Evolutionary conservation across 768 basidiomycete species (phyloP), one percentile per base, ranked within the genome.

Genomic region (Amanita thiersii): DNA sequence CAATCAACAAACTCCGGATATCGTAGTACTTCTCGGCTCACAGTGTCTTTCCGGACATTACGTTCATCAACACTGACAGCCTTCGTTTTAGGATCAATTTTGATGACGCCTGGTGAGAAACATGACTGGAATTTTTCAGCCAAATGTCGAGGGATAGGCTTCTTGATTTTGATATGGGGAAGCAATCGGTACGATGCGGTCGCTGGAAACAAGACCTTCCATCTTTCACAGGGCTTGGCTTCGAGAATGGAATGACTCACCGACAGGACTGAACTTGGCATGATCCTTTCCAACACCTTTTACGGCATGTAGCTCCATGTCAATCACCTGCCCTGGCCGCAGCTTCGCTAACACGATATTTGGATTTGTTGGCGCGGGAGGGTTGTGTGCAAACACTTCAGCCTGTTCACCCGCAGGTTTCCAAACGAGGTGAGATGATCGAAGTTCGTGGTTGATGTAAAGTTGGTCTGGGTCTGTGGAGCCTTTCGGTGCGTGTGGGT

Each of bases 221-320:
- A 29, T 12, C 12, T 36, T 11, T n/a, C 10, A 26, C 12, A 9
- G 21, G 14, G 19, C 2, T 19, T n/a, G 26, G 43, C 9, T 12
- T 1, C 14, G 39, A 33, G 15, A 5, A 43, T 3, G 10, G 5
- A 33, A 33, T 3, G 4, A 63, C 76, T 43, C 51, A 87, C 92
- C 90, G 39, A 98, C 96, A 21, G 96, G 92, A 44, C 79, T 88
- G 59, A 88, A 99, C 58, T 99, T 99, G 34, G 96, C 92, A 53
- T 99, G 94, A 47, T 93, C 90, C 53, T 87, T 87, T 11, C 92
- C 92, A 11, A 88, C 77, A 10, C 90, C 87, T 54, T 98, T 98
- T 47, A 92, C 68, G 15, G 91, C 93, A 54, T 98, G 92, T 43
- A 93, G 53, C 53, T 91, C 85, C 65, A 88, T 75, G 30, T 87